Evolutionary conservation across 2,329 filamentous ascomycete genomes (phyloP).

Genomic region (Blumeria graminis): DNA sequence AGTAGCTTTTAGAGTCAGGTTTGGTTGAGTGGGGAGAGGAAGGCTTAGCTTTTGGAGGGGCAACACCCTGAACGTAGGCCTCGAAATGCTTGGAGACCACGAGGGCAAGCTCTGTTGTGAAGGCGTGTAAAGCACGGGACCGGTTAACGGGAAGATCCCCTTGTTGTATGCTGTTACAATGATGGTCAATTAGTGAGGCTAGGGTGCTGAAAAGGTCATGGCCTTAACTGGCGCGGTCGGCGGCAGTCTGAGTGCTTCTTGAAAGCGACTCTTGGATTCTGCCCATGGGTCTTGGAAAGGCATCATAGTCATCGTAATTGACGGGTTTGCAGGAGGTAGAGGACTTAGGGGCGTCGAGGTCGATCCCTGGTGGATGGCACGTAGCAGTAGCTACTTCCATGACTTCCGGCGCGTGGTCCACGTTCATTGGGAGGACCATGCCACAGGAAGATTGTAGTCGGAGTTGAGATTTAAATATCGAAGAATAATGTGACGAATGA

Average conservation of each 20-base stretch:
- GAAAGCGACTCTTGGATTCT: background rate
- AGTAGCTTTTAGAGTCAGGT: background rate
- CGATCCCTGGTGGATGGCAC: background rate
- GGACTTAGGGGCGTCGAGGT: background rate
- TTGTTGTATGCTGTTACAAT: background rate
- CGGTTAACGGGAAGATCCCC: background rate
- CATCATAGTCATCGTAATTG: background rate
- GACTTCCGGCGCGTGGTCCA: background rate
- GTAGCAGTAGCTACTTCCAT: background rate
- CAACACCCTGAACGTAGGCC: background rate
- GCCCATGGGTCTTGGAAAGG: background rate
- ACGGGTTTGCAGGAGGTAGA: background rate
- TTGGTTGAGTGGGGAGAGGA: background rate
- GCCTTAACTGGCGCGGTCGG: background rate
- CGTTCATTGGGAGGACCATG: background rate
- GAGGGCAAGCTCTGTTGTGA: background rate
- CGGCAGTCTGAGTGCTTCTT: background rate
- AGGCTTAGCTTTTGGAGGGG: background rate
- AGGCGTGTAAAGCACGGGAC: background rate
- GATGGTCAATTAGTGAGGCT: background rate
- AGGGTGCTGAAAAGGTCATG: background rate
- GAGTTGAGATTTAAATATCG: too few species aligned
- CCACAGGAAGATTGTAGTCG: too few species aligned
- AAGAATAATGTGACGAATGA: too few species aligned
- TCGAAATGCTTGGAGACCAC: background rate